Base-by-base conservation (phyloP, 2,329 filamentous ascomycete genomes). In the Pseudofabraea citricarpa region DNA sequence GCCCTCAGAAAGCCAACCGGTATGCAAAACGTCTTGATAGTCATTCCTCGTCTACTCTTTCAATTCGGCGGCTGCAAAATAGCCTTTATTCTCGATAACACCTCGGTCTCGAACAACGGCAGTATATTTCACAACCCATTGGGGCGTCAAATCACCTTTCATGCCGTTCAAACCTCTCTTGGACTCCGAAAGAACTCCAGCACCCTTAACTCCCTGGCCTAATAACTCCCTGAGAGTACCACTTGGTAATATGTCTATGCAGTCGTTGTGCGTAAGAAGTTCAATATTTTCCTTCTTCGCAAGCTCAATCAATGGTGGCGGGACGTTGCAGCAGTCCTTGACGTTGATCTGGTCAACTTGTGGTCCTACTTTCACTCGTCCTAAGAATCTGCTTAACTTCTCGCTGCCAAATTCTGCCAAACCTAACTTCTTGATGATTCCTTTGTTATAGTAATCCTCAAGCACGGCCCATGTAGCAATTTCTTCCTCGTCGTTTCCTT, bases 91-190 rank as follows among this genome's bases (percentile, higher is more conserved):
- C 72, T 98, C 93, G 52, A 98, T 91, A 7, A 98, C 93, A 12
- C 93, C 93, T 42, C 93, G 76, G 62, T 97, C 86, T 64, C 87
- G 86, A 31, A 97, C 88, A 46, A 97, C 91, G 1, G 93, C 93
- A 27, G 91, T 96, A 63, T 98, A 98, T 63, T 97, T 95, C 54
- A 91, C 85, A 21, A 97, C 93, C 91, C 93, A 98, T 62, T 91
- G 83, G 21, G 93, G 90, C 46, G 80, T 77, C 38, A 97, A 75
- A 52, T 95, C 82, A 4, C 89, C 90, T 53, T 77, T 73, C 45
- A 95, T 69, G 0, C 86, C 85, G 8, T 70, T 64, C 15, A 64
- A 62, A 10, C 68, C 57, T 59, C 65, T 41, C 60, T 60, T 49
- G 50, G 62, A 44, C 61, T 69, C 43, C 55, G 84, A 83, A 46